Conservation (phyloP, 208 protist genomes). For the Vickermania ingenoplastis region DNA sequence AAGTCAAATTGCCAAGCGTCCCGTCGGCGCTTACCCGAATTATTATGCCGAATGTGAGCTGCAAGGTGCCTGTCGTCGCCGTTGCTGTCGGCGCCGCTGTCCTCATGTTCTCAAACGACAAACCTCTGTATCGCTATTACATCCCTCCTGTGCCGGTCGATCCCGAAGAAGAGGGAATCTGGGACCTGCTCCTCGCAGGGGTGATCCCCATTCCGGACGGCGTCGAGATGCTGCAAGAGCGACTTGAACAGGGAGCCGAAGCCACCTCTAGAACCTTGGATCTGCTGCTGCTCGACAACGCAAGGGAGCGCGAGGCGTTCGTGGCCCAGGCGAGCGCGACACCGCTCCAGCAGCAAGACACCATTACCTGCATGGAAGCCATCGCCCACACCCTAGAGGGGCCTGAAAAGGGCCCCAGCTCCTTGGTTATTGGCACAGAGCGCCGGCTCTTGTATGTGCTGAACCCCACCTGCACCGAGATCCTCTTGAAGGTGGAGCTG, state of each 20-base stretch:
- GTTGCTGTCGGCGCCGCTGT: conserved; percentile 81
- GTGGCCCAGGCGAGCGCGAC: conserved; percentile 20
- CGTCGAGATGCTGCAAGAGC: conserved; percentile 27
- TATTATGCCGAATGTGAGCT: conserved; percentile 15
- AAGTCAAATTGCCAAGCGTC: conserved; percentile 76
- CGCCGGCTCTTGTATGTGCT: conserved; percentile 75
- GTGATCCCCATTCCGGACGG: conserved; percentile 26
- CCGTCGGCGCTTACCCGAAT: conserved; percentile 61
- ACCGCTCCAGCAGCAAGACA: conserved; percentile 55
- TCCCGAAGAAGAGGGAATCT: conserved; percentile 46
- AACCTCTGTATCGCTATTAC: conserved; percentile 89
- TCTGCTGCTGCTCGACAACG: conserved; percentile 47
- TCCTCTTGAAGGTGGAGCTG: conserved; percentile 56
- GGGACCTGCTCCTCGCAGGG: conserved; percentile 28
- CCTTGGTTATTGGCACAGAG: conserved; percentile 91
- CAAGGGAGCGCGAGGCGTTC: conserved; percentile 36
- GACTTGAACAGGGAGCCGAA: conserved; percentile 38
- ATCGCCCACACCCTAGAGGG: conserved; percentile 47
- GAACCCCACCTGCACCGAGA: conserved; percentile 24
- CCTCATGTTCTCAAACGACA: conserved; percentile 88
- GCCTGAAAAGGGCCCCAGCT: conserved; percentile 15
- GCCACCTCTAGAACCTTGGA: conserved; percentile 70
- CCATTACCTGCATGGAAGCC: conserved; percentile 83
- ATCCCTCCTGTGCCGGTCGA: conserved; percentile 56
- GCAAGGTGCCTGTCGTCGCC: conserved; percentile 85